A percentile compares a stretch with the other conserved stretches of the same genome.
These are phyloP conservation scores for Didymella segeticola DNA, from an alignment of 2,329 filamentous ascomycete species.

Conservation along the genomic window DNA sequence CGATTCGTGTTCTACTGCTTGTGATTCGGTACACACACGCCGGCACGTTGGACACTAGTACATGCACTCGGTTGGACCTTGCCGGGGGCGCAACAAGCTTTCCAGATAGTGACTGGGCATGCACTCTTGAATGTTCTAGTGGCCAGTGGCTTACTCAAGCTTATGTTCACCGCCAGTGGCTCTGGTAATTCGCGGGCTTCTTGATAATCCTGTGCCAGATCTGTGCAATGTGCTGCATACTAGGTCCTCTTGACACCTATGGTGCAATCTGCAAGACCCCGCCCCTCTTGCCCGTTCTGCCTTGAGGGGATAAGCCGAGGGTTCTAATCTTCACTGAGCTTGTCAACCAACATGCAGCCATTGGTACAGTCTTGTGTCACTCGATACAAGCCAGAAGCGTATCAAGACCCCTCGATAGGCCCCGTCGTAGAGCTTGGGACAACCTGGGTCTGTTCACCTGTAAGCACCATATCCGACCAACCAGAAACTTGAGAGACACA, in stretches of 20 bases:
- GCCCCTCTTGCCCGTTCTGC: neutral
- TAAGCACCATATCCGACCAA: neutral
- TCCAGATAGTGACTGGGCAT: neutral
- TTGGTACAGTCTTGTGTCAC: neutral
- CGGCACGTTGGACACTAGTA: neutral
- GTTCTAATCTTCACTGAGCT: neutral
- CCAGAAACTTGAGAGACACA: no score
- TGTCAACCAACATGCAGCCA: neutral
- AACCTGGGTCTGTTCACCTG: neutral
- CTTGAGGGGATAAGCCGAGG: neutral
- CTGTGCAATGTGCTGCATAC: neutral
- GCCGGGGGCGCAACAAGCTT: constrained; percentile 15
- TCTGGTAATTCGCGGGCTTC: neutral
- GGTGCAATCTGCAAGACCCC: neutral
- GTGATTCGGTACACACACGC: constrained; percentile 1
- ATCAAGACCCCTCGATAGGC: neutral
- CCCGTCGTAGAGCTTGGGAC: neutral
- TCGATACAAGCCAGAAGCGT: neutral
- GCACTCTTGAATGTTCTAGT: constrained; percentile 4
- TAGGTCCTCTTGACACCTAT: neutral
- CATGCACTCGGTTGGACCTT: neutral
- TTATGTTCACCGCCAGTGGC: neutral
- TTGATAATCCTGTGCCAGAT: neutral
- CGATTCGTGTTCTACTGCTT: neutral
- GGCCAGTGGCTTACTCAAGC: constrained; percentile 5